These are phyloP conservation scores for Kodamaea jinghongensis DNA, from an alignment of 805 yeast genomes.

Conservation along the genomic window DNA sequence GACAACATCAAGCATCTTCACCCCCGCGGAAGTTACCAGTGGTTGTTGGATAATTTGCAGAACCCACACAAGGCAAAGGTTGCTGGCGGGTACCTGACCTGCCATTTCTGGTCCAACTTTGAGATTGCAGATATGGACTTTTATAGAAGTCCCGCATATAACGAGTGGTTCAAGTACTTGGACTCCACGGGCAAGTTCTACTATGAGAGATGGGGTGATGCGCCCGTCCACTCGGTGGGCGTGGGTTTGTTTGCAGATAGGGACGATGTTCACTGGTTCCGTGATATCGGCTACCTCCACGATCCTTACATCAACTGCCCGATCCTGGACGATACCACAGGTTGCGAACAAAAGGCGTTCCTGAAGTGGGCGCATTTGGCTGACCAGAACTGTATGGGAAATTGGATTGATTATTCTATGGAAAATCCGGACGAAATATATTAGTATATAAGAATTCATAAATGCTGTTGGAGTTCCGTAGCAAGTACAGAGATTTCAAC, in stretches of 20 bases:
- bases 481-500: no score
- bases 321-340: conserved; percentile 38
- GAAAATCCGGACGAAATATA: conserved; percentile 15
- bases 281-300: conserved; percentile 78
- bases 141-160: conserved; percentile 65
- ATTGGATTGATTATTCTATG: conserved; percentile 55
- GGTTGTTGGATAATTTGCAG: conserved; percentile 51
- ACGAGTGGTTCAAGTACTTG: conserved; percentile 57
- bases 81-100: conserved; percentile 56
- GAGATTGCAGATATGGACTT: conserved; percentile 86
- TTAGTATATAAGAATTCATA: conserved; percentile 1
- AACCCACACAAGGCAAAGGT: conserved; percentile 42
- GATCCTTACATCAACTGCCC: conserved; percentile 80
- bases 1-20: conserved; percentile 57
- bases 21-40: conserved; percentile 49
- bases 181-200: conserved; percentile 78
- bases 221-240: conserved; percentile 83
- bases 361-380: conserved; percentile 47
- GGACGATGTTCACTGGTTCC: conserved; percentile 75
- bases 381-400: conserved; percentile 73
- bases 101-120: conserved; percentile 91
- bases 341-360: conserved; percentile 57
- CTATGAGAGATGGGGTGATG: conserved; percentile 94
- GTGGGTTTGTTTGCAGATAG: conserved; percentile 69
- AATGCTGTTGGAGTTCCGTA: no score